Conservation (phyloP, 2,329 filamentous ascomycete species). For the Alternaria gaisen region DNA sequence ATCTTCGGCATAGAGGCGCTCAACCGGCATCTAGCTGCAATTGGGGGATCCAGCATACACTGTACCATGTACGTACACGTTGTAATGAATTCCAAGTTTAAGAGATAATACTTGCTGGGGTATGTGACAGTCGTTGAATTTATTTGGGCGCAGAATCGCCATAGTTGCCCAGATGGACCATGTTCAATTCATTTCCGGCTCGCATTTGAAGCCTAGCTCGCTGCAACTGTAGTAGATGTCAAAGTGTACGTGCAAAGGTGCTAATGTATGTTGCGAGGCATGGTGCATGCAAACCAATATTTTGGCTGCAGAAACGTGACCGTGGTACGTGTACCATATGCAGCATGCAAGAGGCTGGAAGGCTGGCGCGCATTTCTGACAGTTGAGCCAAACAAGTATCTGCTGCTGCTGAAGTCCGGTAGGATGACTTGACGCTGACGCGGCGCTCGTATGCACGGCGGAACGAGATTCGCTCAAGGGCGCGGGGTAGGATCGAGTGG, state of each 20-base stretch:
- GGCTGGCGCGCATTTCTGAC: background rate
- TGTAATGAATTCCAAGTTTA: background rate
- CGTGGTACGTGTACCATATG: background rate
- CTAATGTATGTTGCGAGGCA: background rate
- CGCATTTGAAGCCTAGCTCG: background rate
- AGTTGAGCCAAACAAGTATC: background rate
- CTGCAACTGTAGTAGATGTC: background rate
- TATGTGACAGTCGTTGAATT: background rate
- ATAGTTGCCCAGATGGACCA: background rate
- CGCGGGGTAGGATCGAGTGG: constrained; percentile 13
- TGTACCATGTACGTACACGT: background rate
- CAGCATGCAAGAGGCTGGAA: background rate
- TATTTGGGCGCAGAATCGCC: background rate
- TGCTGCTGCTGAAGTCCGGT: background rate
- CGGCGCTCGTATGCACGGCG: constrained; percentile 8
- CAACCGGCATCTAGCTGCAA: no score
- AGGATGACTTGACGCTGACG: constrained; percentile 11
- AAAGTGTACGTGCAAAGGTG: background rate
- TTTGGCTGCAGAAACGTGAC: constrained; percentile 1
- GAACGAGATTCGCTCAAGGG: constrained; percentile 3
- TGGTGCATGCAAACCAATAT: constrained; percentile 3
- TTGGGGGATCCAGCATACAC: background rate
- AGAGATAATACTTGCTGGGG: background rate
- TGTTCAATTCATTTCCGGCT: background rate
- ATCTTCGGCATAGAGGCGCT: background rate